Conservation (phyloP, 2,329 filamentous ascomycete species). For the Fusarium buxicola region DNA sequence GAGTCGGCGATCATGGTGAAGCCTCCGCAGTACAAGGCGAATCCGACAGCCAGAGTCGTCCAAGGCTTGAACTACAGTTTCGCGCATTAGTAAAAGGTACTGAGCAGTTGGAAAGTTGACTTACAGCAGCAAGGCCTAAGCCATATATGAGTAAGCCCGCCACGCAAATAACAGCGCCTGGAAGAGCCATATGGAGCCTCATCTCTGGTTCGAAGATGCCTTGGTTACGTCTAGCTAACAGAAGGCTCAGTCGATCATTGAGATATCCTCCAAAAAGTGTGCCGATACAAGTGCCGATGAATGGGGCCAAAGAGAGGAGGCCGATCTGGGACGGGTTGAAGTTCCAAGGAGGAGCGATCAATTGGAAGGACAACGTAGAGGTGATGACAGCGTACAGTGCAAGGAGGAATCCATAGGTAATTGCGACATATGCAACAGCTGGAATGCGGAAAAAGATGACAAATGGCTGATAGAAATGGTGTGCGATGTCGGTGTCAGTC, state of each 20-base stretch:
- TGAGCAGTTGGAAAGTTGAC: no score
- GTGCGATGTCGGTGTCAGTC: background rate
- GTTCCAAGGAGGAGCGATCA: conserved; percentile 45
- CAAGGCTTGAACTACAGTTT: no score
- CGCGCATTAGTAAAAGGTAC: no score
- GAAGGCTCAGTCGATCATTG: conserved; percentile 52
- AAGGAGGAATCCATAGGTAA: conserved; percentile 7
- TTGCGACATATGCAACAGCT: conserved; percentile 4
- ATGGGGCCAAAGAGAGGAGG: conserved; percentile 41
- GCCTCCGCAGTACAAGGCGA: no score
- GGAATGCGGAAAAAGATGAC: conserved; percentile 7
- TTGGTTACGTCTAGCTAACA: conserved; percentile 51
- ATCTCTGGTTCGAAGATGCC: conserved; percentile 59
- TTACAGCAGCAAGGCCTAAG: no score
- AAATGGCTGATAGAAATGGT: conserved; percentile 16
- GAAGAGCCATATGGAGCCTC: conserved; percentile 42
- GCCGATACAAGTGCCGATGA: conserved; percentile 53
- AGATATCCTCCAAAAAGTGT: conserved; percentile 52
- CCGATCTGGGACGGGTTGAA: conserved; percentile 44
- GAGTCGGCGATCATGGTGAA: no score
- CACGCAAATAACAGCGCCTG: no score
- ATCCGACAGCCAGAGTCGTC: no score
- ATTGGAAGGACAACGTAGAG: background rate
- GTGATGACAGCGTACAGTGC: conserved; percentile 1
- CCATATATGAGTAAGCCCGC: no score